phyloP scores from a whole-genome alignment of 1,284 basidiomycete genomes.

The Trametes pubescens region DNA sequence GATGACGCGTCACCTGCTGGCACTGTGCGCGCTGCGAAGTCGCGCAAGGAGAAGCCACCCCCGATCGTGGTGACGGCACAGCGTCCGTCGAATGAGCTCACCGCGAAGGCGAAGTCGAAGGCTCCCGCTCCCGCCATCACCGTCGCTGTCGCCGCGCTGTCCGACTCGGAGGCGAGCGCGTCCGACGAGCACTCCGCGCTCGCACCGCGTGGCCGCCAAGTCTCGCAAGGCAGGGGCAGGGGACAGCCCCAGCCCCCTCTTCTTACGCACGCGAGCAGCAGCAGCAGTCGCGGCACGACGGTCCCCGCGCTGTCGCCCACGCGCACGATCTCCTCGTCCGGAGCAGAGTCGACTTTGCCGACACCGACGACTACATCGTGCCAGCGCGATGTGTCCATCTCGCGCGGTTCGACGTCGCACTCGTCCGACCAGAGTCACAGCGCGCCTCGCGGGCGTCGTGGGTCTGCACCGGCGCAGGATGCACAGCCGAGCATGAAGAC shows the following conservation, averaged over 20 bases:
- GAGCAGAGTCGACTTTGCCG: slow-evolving; percentile 33
- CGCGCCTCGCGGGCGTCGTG: neutral
- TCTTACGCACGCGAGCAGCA: slow-evolving; percentile 18
- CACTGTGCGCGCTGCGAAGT: slow-evolving; percentile 20
- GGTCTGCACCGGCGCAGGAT: slow-evolving; percentile 6
- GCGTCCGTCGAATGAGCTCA: slow-evolving; percentile 18
- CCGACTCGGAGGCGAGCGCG: slow-evolving; percentile 25
- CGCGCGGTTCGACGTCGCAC: slow-evolving; percentile 30
- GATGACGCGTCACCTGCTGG: slow-evolving; percentile 17
- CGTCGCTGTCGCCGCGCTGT: slow-evolving; percentile 14
- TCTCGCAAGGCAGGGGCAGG: neutral
- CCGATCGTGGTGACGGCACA: slow-evolving; percentile 32
- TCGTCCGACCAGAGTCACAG: slow-evolving; percentile 30
- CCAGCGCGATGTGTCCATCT: slow-evolving; percentile 29
- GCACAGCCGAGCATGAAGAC: slow-evolving; percentile 8
- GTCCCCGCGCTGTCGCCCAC: slow-evolving; percentile 42
- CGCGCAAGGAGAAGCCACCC: slow-evolving; percentile 33
- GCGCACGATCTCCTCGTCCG: slow-evolving; percentile 37
- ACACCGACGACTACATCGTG: slow-evolving; percentile 38
- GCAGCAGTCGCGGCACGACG: slow-evolving; percentile 23
- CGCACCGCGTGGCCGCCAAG: slow-evolving; percentile 19
- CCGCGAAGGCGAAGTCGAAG: slow-evolving; percentile 9
- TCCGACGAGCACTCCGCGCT: slow-evolving; percentile 9
- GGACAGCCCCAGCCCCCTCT: slow-evolving; percentile 11
- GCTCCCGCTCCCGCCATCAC: slow-evolving; percentile 11